Evolutionary conservation across 2,329 filamentous ascomycete genomes (phyloP).

Genomic region (Neonectria neomacrospora): DNA sequence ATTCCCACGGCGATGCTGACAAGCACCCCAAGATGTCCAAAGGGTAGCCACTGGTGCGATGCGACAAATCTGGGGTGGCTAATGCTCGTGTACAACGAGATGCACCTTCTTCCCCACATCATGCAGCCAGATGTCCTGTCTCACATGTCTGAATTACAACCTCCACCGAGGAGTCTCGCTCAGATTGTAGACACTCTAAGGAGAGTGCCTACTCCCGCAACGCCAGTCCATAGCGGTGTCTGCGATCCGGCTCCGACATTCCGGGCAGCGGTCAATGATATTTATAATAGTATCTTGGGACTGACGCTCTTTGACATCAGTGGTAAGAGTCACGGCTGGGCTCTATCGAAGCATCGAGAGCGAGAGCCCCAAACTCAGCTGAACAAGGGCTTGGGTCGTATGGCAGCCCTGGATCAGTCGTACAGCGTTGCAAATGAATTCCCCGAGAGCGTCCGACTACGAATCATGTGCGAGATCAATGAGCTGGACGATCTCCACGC

Average conservation of each 20-base stretch:
- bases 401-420: slow-evolving; percentile 47
- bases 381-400: slow-evolving; percentile 44
- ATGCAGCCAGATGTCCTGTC: slow-evolving; percentile 47
- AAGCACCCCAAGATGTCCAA: slow-evolving; percentile 59
- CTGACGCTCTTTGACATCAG: slow-evolving; percentile 61
- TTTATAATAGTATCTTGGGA: slow-evolving; percentile 62
- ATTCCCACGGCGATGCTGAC: slow-evolving; percentile 45
- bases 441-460: slow-evolving; percentile 52
- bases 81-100: slow-evolving; percentile 62
- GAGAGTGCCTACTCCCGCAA: slow-evolving; percentile 57
- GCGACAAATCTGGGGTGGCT: slow-evolving; percentile 65
- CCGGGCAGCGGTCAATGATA: slow-evolving; percentile 59
- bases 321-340: slow-evolving; percentile 62
- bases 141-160: slow-evolving; percentile 38
- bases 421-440: slow-evolving; percentile 50
- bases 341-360: slow-evolving; percentile 54
- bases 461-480: slow-evolving; percentile 54
- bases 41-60: slow-evolving; percentile 62
- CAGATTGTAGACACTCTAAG: slow-evolving; percentile 58
- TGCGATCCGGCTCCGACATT: slow-evolving; percentile 63
- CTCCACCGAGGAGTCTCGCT: slow-evolving; percentile 54
- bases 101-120: slow-evolving; percentile 56
- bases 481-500: slow-evolving; percentile 56
- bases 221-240: slow-evolving; percentile 54
- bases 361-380: slow-evolving; percentile 51